Evolutionary conservation across 2,329 filamentous ascomycete species (phyloP).

Genomic region (Ascomycota sp.): DNA sequence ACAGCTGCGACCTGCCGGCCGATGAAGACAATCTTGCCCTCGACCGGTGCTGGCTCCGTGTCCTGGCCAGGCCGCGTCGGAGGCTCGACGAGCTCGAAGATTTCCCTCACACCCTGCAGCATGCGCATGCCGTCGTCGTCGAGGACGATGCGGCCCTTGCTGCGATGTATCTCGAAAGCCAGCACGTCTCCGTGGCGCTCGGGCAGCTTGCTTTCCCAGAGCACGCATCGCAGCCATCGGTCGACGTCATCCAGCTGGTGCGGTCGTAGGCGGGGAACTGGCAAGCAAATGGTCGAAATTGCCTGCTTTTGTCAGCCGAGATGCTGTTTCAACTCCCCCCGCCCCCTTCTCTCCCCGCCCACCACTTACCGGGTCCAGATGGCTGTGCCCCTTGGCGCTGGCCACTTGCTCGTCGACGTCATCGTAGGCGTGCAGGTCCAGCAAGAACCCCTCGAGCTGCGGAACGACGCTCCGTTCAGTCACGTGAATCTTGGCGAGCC

Average conservation of each 20-base stretch:
- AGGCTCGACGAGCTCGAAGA: conserved; percentile 75
- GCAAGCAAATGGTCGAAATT: conserved; percentile 65
- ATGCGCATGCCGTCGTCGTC: conserved; percentile 47
- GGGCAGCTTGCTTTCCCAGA: conserved; percentile 61
- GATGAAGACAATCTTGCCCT: conserved; percentile 44
- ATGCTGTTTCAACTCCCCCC: no score
- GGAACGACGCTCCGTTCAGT: conserved; percentile 68
- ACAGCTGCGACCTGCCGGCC: conserved; percentile 32
- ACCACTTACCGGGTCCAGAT: conserved; percentile 58
- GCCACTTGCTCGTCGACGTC: conserved; percentile 55
- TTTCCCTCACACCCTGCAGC: conserved; percentile 76
- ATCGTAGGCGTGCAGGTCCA: conserved; percentile 89
- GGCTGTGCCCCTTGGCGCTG: conserved; percentile 61
- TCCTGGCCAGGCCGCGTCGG: no score
- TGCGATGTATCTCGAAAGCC: conserved; percentile 65
- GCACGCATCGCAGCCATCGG: conserved; percentile 57
- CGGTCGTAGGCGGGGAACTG: conserved; percentile 36
- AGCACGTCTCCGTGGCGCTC: conserved; percentile 12
- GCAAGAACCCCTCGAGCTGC: conserved; percentile 61
- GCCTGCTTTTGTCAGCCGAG: conserved; percentile 27
- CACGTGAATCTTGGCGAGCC: conserved; percentile 62
- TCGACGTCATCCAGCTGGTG: conserved; percentile 47
- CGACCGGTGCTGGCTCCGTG: conserved; percentile 7
- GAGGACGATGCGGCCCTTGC: conserved; percentile 62
- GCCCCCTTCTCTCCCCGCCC: background rate